Evolutionary conservation across 257 asterid species (phyloP), one percentile per base, ranked within the genome.

Genomic region (Asclepias syriaca): DNA sequence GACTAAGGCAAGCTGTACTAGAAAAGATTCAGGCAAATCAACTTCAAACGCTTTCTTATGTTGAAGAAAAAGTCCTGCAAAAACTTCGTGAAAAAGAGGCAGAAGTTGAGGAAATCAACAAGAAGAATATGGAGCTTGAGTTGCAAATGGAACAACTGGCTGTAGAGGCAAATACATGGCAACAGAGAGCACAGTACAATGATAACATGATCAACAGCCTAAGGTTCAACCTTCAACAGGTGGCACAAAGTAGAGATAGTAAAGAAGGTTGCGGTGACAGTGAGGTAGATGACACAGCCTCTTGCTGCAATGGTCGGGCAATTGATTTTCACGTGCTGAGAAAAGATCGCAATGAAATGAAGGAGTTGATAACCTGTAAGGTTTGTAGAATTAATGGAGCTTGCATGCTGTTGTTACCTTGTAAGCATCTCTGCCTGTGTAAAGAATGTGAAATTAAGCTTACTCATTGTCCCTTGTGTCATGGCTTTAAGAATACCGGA

Each of bases 231-330:
- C 88, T 95, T 18, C 95, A 89, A 67, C 96, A 87, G 77, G 91
- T 85, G 57, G 93, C 95, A 3, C 96, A 83, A 37, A 82, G 93
- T 81, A 70, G 89, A 79, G 97, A 95, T 61, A 88, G 97, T 74
- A 92, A 88, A 84, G 99, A 95, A 86, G 99, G 99, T 59, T 90
- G 97, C 74, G 99, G 99, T 24, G 99, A 95, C 70, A 95, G 97
- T 21, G 99, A 92, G 86, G 85, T 90, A 10, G 90, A 88, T 34
- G 98, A 92, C 68, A 87, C 97, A 6, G 97, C 97, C 57, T 95
- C 98, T 27, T 90, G 93, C 85, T 85, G 87, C 79, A 84, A 85
- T 54, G 97, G 96, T 10, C 86, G 80, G 29, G 79, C 85, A 7
- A 77, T 80, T 21, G 85, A 86, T 72, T 76, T 86, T 74, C 85